Evolutionary conservation across 805 yeast species (phyloP), one percentile per base, ranked within the genome.

Genomic region (Myxozyma lipomycoides): DNA sequence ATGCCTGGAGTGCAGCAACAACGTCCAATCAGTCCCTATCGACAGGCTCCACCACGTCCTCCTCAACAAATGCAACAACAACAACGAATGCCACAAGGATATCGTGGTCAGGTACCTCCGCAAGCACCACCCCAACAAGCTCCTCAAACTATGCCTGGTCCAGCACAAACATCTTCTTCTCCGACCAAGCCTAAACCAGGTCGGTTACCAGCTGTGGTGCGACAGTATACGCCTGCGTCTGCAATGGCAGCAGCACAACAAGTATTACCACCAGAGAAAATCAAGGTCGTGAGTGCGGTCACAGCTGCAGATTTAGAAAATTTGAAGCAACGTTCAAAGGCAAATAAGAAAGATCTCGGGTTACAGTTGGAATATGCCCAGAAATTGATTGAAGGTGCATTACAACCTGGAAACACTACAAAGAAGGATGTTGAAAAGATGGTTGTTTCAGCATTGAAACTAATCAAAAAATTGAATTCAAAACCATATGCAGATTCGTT

Each of bases 291-390:
- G 12, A 35, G 24, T 4, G 30, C 46, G 40, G 22, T 55, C 21
- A 48, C 52, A 6, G 25, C 36, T 1, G 37, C 52, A 2, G 40
- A 40, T 24, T 43, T 55, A 6, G 59, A 48, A 12, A 42, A 36
- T 22, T 40, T 46, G 24, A 40, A 36, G 40, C 24, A 12, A 6
- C 43, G 42, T 12, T 48, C 58, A 1, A 53, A 57, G 9, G 59
- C 59, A 22, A 63, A 60, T 40, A 64, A 70, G 24, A 61, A 64
- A 32, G 70, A 71, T 18, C 78, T 83, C 0, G 68, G 63, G 4
- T 65, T 78, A n/a, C 89, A 83, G 65, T 70, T 83, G 50, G 74
- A 72, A 41, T 81, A 83, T 78, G 84, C 86, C n/a, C 75, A 78
- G 54, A 69, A 73, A 15, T 66, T 84, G 26, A 65, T 82, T 21